Base-by-base conservation (phyloP, 2,329 filamentous ascomycete species). In the Diplocarpon rosae region DNA sequence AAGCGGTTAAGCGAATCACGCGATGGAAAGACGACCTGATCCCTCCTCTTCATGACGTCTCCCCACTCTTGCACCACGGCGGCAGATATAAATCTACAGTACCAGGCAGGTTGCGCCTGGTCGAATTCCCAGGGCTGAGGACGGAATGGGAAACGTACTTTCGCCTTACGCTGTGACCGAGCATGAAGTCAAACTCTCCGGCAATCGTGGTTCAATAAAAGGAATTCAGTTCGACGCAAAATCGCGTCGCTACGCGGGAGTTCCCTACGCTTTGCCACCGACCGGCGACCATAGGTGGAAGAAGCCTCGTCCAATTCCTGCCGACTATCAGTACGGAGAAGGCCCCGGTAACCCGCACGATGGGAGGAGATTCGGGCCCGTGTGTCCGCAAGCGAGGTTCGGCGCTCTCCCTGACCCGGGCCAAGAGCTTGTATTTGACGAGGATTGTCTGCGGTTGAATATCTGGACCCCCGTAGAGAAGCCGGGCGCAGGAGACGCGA, bases 391-490 rank as follows among this genome's bases (percentile, higher is more conserved):
- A 41, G 58, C 63, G 24, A 42, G 39, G 15, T 49, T 46, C 34
- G 39, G 31, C 8, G 41, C 46, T 17, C 27, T 47, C 12, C 67
- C 60, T 27, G 47, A 49, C 29, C 42, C 53, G 3, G 38, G 60
- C 3, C 28, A 44, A 2, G 52, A 53, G 4, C 54, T 60, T 10
- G 55, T 57, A 2, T 65, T 63, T 45, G 61, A 61, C 13, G 71
- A 73, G 47, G 70, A 73, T 53, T 73, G 70, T 38, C 57, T 73
- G 33, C 65, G 66, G 31, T 59, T 69, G 37, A 73, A 73, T 43
- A 64, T 73, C 46, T 73, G 68, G 67, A 65, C 65, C 0, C 69
- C 70, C 0, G 61, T 64, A 3, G 33, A 38, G 17, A 15, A 29
- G n/a, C 5, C 29, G 5, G 39, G 11, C 7, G 44, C 46, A 10